Evolutionary conservation across 768 basidiomycete species (phyloP).

Genomic region (Kwoniella pini): DNA sequence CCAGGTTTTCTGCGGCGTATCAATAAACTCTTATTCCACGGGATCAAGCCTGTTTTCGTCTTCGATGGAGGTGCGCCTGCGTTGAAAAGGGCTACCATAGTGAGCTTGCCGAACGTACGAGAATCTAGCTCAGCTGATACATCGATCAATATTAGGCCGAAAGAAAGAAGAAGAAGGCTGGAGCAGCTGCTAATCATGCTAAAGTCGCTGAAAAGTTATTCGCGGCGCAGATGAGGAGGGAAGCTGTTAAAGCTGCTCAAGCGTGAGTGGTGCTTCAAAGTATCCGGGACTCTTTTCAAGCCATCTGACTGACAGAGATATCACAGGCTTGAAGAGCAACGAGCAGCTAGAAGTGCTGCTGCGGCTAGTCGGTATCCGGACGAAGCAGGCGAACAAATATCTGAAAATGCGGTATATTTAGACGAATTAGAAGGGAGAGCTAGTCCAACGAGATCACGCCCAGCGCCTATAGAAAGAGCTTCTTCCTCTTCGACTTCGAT

Average conservation of each 20-base stretch:
- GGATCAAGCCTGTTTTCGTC: slow-evolving; percentile 97
- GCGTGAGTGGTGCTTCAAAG: slow-evolving; percentile 47
- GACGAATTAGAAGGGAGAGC: slow-evolving; percentile 67
- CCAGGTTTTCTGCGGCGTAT: slow-evolving; percentile 65
- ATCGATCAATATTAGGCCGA: slow-evolving; percentile 63
- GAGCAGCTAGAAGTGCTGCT: slow-evolving; percentile 32
- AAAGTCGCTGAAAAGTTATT: slow-evolving; percentile 88
- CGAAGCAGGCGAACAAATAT: slow-evolving; percentile 59
- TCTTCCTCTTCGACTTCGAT: slow-evolving; percentile 11
- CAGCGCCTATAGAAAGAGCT: slow-evolving; percentile 12
- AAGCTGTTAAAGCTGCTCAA: slow-evolving; percentile 69
- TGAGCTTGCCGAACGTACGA: slow-evolving; percentile 56
- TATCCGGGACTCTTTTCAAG: neutral
- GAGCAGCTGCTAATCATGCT: slow-evolving; percentile 80
- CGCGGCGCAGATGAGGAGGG: slow-evolving; percentile 87
- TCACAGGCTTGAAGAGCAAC: slow-evolving; percentile 17
- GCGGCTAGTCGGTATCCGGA: slow-evolving; percentile 30
- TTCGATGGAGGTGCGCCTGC: slow-evolving; percentile 96
- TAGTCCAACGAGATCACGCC: slow-evolving; percentile 49
- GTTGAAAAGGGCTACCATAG: slow-evolving; percentile 85
- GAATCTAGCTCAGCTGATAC: slow-evolving; percentile 13
- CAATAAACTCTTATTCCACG: slow-evolving; percentile 91
- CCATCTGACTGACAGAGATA: slow-evolving; percentile 9
- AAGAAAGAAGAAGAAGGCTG: slow-evolving; percentile 84
- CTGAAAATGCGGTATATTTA: slow-evolving; percentile 78